Evolutionary conservation across 108 stramenopile species (phyloP), one percentile per base, ranked within the genome.

Genomic region (Parietichytrium sp.): DNA sequence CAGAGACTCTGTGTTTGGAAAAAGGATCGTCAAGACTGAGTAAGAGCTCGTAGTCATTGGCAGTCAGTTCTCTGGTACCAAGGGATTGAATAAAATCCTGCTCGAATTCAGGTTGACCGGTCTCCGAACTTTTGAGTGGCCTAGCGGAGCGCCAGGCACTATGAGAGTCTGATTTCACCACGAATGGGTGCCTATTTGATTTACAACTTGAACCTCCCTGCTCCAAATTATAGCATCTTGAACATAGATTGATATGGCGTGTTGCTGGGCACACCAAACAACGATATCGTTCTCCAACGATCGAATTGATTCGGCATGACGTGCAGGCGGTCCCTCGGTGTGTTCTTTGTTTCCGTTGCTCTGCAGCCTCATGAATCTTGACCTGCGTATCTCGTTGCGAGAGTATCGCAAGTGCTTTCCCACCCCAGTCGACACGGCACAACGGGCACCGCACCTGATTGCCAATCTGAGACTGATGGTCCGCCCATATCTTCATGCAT

Each of bases 401-500:
- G 13, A 72, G 61, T 42, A 45, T 42, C 13, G 61, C 61, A 10
- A 72, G 61, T 25, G 36, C 61, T 6, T 10, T 6, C n/a, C 10
- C 6, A 25, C 61, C 61, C 61, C 61, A 72, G 61, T 72, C 38
- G n/a, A 45, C 42, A 6, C 61, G 18, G 61, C 61, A 72, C 13
- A 72, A 20, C 33, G 61, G 61, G 20, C 61, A 72, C 23, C 61
- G 36, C 42, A 72, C 61, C 0, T 72, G 38, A 15, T 72, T 42
- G 3, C 61, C 61, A 7, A 72, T 38, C 38, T n/a, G 23, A n/a
- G 29, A 45, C 1, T 42, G 61, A 3, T 72, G 61, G 3, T 72
- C 61, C n/a, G 61, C 61, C 61, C 61, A 72, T 12, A 72, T 42
- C 33, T 72, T 72, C 61, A 72, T 72, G 33, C 61, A 72, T 25